Base-by-base conservation (phyloP, 768 basidiomycete genomes). In the Calvatia gigantea region DNA sequence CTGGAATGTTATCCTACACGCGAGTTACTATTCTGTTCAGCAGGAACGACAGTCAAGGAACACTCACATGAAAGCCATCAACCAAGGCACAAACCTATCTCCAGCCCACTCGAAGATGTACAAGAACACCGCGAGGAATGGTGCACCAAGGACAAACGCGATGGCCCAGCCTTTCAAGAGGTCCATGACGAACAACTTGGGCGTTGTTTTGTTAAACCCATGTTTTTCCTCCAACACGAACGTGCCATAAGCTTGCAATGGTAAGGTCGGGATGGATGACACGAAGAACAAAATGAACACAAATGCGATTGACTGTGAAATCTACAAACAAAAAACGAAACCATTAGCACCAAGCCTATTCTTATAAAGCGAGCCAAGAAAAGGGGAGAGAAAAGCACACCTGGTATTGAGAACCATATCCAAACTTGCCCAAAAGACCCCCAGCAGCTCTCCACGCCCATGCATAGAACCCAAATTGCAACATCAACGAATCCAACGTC, bases 131-230 rank as follows among this genome's bases (percentile, higher is more conserved):
- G 89, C 86, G 39, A 97, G 78, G 74, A 97, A 89, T 0, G 96
- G 96, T 0, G 87, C 76, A 6, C 94, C 92, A 15, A 98, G 75
- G 39, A 70, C 80, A 55, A 87, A 78, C 8, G 81, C 83, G 49
- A 96, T 67, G 8, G 73, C 72, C 87, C 86, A 93, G 29, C 84
- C 78, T 69, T 97, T 98, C 64, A 95, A 28, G 33, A 91, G 66
- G 69, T 99, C 96, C 2, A 78, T 72, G 50, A 94, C 67, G 69
- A 91, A 98, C 3, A 95, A 73, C 14, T 63, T 62, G 1, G 83
- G 81, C 0, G 94, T 91, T 4, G 86, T 94, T 73, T 98, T 97
- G 80, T 98, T 99, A 79, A 98, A 98, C 0, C 95, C 95, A 60
- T 97, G 93, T 60, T 87, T 89, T 67, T 96, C 89, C 71, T 98